Percentiles rank a stretch among this genome's conserved stretches.
Evolutionary conservation across 495 filamentous ascomycete genomes (phyloP).

Genomic region (Clohesyomyces aquaticus): DNA sequence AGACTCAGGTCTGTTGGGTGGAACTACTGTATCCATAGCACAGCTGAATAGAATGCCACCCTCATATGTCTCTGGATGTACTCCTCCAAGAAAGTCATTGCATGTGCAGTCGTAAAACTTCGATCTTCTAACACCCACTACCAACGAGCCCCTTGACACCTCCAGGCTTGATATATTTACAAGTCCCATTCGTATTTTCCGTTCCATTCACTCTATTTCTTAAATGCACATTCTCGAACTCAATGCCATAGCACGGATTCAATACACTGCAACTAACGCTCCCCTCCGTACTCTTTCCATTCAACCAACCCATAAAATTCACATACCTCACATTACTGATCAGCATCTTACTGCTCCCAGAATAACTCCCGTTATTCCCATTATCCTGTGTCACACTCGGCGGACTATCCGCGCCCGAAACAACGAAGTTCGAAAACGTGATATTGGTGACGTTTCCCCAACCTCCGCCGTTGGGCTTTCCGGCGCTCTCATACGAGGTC

Average conservation of each 20-base stretch:
- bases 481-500: constrained; percentile 53
- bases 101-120: background rate
- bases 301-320: constrained; percentile 58
- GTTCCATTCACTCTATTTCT: constrained; percentile 42
- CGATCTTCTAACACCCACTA: background rate
- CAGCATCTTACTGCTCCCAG: constrained; percentile 56
- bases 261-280: constrained; percentile 53
- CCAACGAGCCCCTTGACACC: constrained; percentile 45
- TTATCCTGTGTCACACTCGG: constrained; percentile 54
- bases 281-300: constrained; percentile 42
- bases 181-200: constrained; percentile 47
- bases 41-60: background rate
- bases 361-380: constrained; percentile 57
- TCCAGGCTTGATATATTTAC: constrained; percentile 48
- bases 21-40: background rate
- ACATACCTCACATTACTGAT: constrained; percentile 57
- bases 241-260: constrained; percentile 57
- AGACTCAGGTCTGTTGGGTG: background rate
- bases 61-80: too few species aligned
- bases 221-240: constrained; percentile 51
- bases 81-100: background rate
- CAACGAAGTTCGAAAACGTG: constrained; percentile 57
- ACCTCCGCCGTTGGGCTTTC: constrained; percentile 55
- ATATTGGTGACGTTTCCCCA: constrained; percentile 59
- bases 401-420: constrained; percentile 52